Conservation (phyloP, 176 grass and related monocot genomes). For the Aegilops speltoides region DNA sequence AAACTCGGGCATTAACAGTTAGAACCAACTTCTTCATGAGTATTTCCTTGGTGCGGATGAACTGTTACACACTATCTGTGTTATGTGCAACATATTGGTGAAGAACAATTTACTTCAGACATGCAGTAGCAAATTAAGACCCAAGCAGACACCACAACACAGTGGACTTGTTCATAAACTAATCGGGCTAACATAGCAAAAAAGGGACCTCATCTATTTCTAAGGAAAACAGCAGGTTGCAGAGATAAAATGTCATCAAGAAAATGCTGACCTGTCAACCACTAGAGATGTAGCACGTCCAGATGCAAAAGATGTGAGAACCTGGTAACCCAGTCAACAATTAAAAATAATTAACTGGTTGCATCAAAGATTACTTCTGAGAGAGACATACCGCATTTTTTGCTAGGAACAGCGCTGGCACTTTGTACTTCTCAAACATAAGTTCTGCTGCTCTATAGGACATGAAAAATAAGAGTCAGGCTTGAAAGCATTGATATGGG, state of each 20-base stretch:
- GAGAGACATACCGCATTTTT: conserved; percentile 93
- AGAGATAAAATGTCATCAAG: neutral
- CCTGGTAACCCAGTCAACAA: conserved; percentile 51
- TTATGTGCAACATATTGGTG: neutral
- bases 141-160: neutral
- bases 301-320: conserved; percentile 99
- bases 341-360: conserved; percentile 38
- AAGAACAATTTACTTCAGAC: conserved; percentile 6
- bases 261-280: conserved; percentile 83
- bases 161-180: conserved; percentile 13
- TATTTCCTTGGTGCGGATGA: neutral
- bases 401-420: conserved; percentile 89
- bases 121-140: neutral
- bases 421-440: conserved; percentile 99
- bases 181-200: conserved; percentile 8
- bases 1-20: neutral
- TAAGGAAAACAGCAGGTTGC: neutral
- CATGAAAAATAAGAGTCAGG: conserved; percentile 40
- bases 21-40: neutral
- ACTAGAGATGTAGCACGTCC: conserved; percentile 95
- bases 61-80: neutral
- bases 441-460: conserved; percentile 83
- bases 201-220: neutral
- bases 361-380: conserved; percentile 24
- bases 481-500: neutral